Percentiles rank a stretch among this genome's conserved stretches.
These are phyloP conservation scores for Nowakowskiella sp. DNA, from an alignment of 192 early-diverging fungal genomes.

Conservation along the genomic window DNA sequence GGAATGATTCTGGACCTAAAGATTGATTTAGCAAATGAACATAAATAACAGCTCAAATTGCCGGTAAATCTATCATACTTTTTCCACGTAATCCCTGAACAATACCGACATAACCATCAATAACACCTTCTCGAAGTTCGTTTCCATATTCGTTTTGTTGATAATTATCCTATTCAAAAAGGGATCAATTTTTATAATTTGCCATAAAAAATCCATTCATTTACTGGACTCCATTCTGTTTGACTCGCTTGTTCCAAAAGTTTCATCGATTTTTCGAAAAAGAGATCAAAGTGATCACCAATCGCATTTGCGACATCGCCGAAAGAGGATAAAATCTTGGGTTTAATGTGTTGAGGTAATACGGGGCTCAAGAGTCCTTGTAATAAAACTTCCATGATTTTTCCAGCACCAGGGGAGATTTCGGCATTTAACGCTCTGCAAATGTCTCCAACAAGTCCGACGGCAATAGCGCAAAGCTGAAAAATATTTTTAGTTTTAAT, in stretches of 20 bases:
- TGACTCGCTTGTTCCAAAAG: constrained; percentile 73
- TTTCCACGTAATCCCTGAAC: constrained; percentile 79
- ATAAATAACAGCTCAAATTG: constrained; percentile 1
- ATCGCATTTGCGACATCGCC: constrained; percentile 95
- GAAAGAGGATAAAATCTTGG: constrained; percentile 88
- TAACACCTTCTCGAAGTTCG: constrained; percentile 75
- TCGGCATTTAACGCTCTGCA: constrained; percentile 75
- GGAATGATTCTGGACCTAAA: constrained; percentile 36
- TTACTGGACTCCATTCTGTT: constrained; percentile 3
- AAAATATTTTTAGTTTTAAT: background rate
- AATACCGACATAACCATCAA: constrained; percentile 96
- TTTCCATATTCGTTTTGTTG: constrained; percentile 85
- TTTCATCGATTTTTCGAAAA: constrained; percentile 73
- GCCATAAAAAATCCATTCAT: constrained; percentile 5
- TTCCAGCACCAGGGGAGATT: constrained; percentile 67
- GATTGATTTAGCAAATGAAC: constrained; percentile 9
- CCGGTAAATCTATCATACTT: constrained; percentile 31
- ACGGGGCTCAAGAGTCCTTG: constrained; percentile 58
- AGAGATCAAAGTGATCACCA: constrained; percentile 71
- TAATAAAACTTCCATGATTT: constrained; percentile 63
- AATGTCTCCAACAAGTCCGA: constrained; percentile 97
- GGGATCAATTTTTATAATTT: constrained; percentile 6
- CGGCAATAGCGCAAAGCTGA: constrained; percentile 84
- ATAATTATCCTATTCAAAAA: constrained; percentile 19
- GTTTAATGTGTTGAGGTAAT: constrained; percentile 81